Evolutionary conservation across 108 stramenopile species (phyloP), one percentile per base, ranked within the genome.

Genomic region (Nitzschia palea): DNA sequence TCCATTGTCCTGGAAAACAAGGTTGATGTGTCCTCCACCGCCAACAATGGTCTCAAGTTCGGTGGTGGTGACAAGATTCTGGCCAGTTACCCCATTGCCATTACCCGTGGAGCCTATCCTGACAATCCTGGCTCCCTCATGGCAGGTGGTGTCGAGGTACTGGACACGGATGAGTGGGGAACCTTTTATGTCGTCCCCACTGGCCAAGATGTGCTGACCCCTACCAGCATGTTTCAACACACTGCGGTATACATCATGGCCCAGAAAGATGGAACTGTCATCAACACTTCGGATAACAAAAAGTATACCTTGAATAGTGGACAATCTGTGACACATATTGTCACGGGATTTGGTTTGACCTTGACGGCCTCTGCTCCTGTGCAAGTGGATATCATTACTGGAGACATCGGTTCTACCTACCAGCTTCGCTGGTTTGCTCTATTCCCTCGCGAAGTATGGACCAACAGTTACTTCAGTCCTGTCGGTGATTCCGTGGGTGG

Each of bases 131-230:
- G 59, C 5, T 63, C 72, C 23, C 36, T 74, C 8, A 44, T 63
- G 59, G 72, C 72, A 4, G 72, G 72, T 3, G 72, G 55, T 31
- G 65, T 67, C 8, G 72, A 74, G 32, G 72, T 74, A 15, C 45
- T 45, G 4, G 32, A 44, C 4, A 44, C 15, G 15, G 28, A 51
- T 4, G n/a, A 26, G 4, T 72, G 57, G 57, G 71, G 71, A 55
- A 54, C 26, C 12, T 32, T 36, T 5, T 72, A 65, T 27, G 51
- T 65, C 8, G 31, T 52, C 4, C 71, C 71, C 4, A 52, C 65
- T 26, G 51, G 62, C 8, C 62, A 35, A 26, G 23, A 50, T 14
- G 4, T 27, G 55, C 3, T 5, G 5, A 27, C n/a, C 20, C 32
- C 17, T 27, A 68, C 43, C 35, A 57, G 32, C 20, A 14, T 35